Base-by-base conservation (phyloP, 1,139 yeast species). In the Diutina neorugosa region DNA sequence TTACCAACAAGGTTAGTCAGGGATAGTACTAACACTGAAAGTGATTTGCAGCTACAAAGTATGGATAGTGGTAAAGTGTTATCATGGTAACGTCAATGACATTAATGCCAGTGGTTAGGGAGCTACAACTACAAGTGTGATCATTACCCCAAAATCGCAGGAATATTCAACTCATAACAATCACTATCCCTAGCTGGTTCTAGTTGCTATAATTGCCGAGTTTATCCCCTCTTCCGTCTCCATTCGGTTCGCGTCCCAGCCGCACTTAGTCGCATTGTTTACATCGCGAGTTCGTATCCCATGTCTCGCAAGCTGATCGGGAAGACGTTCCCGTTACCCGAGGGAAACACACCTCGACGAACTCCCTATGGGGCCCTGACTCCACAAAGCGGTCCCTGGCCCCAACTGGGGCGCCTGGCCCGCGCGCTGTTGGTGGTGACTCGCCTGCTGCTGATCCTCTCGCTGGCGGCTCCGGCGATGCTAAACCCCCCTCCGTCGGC, bases 261-360 rank as follows among this genome's bases (percentile, higher is more conserved):
- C 43, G 43, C 43, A 40, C 43, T 16, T 12, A n/a, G 5, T 40
- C 43, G 43, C 43, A 40, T 40, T 18, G 43, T 16, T 40, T 16
- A 40, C 43, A 31, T 31, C 37, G 37, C n/a, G 12, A 34, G 16
- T n/a, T 9, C 3, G 3, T 27, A 14, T 9, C 8, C 16, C 14
- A 44, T 44, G 48, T 44, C 48, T 7, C 31, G 48, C 18, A 20
- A 21, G n/a, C 48, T 44, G 48, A 20, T 44, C 25, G 48, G 48
- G 34, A 44, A 21, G 19, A 19, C 48, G 19, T 44, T 44, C 34
- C 48, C 48, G 14, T 16, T 23, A 21, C 48, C 48, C 48, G 48
- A 44, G 25, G 46, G 46, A 43, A 43, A 21, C n/a, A 19, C 46
- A 7, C 25, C 21, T 19, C 46, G 46, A 14, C 20, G 46, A 19